Conservation (phyloP, 805 yeast species). For the Blastobotrys peoriensis region DNA sequence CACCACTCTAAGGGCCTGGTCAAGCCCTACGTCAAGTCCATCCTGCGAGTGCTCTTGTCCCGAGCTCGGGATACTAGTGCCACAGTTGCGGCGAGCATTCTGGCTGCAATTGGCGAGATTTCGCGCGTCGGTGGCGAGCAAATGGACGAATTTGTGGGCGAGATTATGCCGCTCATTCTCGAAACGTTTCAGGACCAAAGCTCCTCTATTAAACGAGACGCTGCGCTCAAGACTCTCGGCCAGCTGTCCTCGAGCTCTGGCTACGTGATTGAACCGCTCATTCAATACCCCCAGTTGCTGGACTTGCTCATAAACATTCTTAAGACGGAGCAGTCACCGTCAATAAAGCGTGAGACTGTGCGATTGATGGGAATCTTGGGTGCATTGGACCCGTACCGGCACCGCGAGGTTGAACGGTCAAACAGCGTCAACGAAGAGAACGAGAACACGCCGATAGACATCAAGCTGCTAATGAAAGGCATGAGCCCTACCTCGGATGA, state of each 20-base stretch:
- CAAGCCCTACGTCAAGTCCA: constrained; percentile 84
- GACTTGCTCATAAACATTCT: constrained; percentile 76
- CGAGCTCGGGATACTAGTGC: constrained; percentile 66
- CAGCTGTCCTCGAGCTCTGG: constrained; percentile 88
- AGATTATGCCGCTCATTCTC: constrained; percentile 79
- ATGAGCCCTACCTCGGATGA: constrained; percentile 88
- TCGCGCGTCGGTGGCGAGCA: constrained; percentile 86
- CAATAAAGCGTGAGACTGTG: constrained; percentile 81
- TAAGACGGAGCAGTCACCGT: constrained; percentile 69
- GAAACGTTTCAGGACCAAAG: constrained; percentile 91
- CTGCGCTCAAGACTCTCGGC: constrained; percentile 82
- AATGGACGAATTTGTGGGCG: constrained; percentile 61
- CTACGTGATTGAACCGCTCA: constrained; percentile 86
- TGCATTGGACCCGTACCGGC: constrained; percentile 94
- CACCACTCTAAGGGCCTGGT: constrained; percentile 76
- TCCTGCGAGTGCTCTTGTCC: constrained; percentile 77
- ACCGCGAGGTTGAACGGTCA: constrained; percentile 79
- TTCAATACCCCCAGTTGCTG: constrained; percentile 85
- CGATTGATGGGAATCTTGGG: constrained; percentile 88
- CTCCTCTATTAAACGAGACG: constrained; percentile 79
- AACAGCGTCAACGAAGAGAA: constrained; percentile 55
- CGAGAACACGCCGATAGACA: constrained; percentile 85
- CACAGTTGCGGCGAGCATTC: constrained; percentile 80
- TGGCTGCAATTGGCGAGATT: constrained; percentile 82
- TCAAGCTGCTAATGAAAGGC: constrained; percentile 85